Percentiles rank a stretch among this genome's conserved stretches.
Evolutionary conservation across 495 filamentous ascomycete species (phyloP).

Genomic region (Aspergillus cristatus): DNA sequence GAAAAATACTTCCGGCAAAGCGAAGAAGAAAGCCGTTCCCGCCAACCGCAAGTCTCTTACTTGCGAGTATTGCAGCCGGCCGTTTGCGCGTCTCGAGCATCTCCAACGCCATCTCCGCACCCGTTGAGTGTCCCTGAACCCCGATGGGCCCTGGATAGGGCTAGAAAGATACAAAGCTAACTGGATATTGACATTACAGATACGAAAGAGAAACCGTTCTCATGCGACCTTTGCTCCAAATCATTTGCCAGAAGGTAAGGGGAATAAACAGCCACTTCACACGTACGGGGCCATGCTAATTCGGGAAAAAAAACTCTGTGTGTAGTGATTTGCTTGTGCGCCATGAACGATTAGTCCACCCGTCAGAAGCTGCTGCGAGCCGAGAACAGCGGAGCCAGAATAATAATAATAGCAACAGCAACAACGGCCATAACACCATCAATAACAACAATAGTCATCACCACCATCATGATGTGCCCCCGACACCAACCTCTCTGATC

Average conservation of each 20-base stretch:
- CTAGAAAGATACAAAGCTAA: constrained; percentile 14
- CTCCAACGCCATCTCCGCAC: constrained; percentile 47
- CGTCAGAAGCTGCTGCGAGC: constrained; percentile 44
- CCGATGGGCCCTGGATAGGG: constrained; percentile 4
- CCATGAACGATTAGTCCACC: constrained; percentile 65
- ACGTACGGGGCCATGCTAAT: constrained; percentile 17
- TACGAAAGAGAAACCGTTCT: constrained; percentile 47
- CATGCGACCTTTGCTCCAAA: constrained; percentile 43
- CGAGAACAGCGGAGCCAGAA: constrained; percentile 32
- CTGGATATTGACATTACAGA: constrained; percentile 25
- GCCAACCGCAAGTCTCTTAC: constrained; percentile 38
- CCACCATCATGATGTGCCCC: constrained; percentile 25
- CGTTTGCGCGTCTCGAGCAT: constrained; percentile 44
- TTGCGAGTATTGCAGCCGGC: constrained; percentile 41
- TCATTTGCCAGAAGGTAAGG: constrained; percentile 42
- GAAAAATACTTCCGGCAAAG: constrained; percentile 28
- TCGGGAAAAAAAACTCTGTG: constrained; percentile 15
- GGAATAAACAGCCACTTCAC: neutral
- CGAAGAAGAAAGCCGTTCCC: constrained; percentile 33
- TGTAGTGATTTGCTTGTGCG: constrained; percentile 59
- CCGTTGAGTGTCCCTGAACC: constrained; percentile 38
- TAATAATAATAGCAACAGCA: neutral
- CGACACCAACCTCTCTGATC: constrained; percentile 29
- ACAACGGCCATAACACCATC: neutral
- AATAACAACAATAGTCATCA: constrained; percentile 11